phyloP scores from a whole-genome alignment of 768 basidiomycete species.

The Gymnopilus junonius region DNA sequence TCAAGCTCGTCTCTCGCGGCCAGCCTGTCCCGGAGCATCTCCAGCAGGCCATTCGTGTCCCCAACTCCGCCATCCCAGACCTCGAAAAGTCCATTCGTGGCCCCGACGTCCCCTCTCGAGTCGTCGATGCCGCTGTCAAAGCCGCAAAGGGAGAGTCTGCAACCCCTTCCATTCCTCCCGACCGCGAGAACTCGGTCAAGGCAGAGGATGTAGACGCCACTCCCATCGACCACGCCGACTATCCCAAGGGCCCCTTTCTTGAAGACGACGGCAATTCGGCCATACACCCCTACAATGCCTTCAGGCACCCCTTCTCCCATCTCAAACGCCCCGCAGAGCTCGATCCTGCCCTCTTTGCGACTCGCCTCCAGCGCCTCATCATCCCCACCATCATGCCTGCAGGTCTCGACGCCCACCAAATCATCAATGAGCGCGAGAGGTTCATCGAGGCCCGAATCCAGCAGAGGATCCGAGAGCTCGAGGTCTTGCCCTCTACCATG shows the following conservation, averaged over 20 bases:
- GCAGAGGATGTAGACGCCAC: constrained; percentile 55
- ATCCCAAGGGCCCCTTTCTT: constrained; percentile 75
- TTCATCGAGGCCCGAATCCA: constrained; percentile 89
- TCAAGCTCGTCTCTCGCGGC: constrained; percentile 70
- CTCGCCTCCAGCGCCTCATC: constrained; percentile 78
- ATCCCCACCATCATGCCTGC: constrained; percentile 90
- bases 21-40: constrained; percentile 70
- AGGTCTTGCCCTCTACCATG: constrained; percentile 76
- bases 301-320: constrained; percentile 80
- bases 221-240: constrained; percentile 55
- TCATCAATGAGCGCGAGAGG: constrained; percentile 90
- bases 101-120: constrained; percentile 59
- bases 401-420: constrained; percentile 90
- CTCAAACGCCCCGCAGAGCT: constrained; percentile 67
- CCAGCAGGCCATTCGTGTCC: constrained; percentile 70
- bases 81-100: constrained; percentile 69
- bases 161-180: constrained; percentile 28
- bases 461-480: constrained; percentile 89
- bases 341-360: constrained; percentile 66
- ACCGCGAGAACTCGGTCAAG: constrained; percentile 49
- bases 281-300: constrained; percentile 94
- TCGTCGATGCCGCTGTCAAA: constrained; percentile 80
- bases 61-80: constrained; percentile 62
- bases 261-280: constrained; percentile 82
- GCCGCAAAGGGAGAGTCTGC: constrained; percentile 58